Conservation (phyloP, 805 yeast species). For the Tetrapisispora taiwanensis region DNA sequence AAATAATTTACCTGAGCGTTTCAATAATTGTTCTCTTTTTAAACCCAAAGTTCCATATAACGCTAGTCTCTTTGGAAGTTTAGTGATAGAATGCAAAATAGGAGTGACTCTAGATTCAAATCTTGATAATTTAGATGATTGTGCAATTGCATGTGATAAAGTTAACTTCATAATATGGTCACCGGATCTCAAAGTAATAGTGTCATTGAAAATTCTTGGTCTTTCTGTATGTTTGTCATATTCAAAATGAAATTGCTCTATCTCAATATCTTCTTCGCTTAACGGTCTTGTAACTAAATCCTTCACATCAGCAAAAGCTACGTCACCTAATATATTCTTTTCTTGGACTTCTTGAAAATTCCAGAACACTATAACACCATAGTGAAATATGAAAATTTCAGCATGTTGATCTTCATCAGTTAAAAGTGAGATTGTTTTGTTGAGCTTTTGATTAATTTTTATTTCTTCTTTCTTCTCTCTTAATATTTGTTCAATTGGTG, state of each 20-base stretch:
- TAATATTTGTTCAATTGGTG: constrained; percentile 7
- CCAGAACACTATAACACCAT: constrained; percentile 98
- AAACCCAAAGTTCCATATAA: constrained; percentile 80
- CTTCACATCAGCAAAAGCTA: constrained; percentile 46
- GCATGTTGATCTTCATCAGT: constrained; percentile 41
- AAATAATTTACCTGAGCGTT: constrained; percentile 83
- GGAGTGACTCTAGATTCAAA: constrained; percentile 89
- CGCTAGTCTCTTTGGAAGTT: constrained; percentile 81
- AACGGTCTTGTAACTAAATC: constrained; percentile 60
- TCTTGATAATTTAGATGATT: constrained; percentile 80
- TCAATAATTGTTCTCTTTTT: constrained; percentile 71
- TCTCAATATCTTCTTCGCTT: constrained; percentile 83
- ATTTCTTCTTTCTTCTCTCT: constrained; percentile 5
- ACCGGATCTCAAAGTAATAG: constrained; percentile 81
- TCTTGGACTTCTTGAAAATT: constrained; percentile 88
- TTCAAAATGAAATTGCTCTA: constrained; percentile 55
- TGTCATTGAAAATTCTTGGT: constrained; percentile 81
- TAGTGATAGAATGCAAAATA: constrained; percentile 73
- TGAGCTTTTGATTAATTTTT: background rate
- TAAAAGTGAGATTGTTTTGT: background rate
- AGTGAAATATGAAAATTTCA: constrained; percentile 79
- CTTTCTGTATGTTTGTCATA: constrained; percentile 48
- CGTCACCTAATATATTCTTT: constrained; percentile 84
- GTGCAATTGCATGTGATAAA: constrained; percentile 94
- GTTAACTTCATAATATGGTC: constrained; percentile 89